Percentiles rank a stretch among this genome's conserved stretches.
phyloP scores from a whole-genome alignment of 169 alveolate genomes.

The Amoebophrya sp. region DNA sequence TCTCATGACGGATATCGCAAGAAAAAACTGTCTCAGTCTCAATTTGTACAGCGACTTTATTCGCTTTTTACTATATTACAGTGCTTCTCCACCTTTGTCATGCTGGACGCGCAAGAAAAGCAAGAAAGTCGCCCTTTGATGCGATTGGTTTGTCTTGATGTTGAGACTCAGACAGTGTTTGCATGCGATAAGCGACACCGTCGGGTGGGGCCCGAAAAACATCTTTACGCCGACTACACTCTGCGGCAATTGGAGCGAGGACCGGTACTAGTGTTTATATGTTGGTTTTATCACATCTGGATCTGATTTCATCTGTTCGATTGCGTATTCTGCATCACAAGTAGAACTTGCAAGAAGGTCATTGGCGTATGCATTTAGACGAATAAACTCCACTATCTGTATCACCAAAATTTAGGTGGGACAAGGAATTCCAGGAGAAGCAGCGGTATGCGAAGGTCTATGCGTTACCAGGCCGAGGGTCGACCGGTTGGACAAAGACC shows the following conservation, averaged over 20 bases:
- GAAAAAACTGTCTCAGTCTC: background rate
- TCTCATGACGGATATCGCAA: too few relatives aligned
- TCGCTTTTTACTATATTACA: background rate
- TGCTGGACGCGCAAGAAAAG: background rate
- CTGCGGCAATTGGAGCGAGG: background rate
- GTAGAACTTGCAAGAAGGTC: too few relatives aligned
- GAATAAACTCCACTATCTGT: too few relatives aligned
- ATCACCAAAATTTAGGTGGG: too few relatives aligned
- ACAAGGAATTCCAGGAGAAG: background rate
- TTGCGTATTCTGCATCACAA: too few relatives aligned
- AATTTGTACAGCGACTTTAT: background rate
- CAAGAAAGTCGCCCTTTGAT: background rate
- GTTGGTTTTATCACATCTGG: too few relatives aligned
- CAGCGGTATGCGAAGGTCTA: background rate
- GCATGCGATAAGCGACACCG: background rate
- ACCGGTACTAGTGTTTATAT: background rate
- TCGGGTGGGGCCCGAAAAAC: background rate
- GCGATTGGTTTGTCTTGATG: background rate
- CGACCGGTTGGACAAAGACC: background rate
- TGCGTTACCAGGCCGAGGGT: background rate
- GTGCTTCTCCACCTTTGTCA: too few relatives aligned
- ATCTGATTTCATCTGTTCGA: too few relatives aligned
- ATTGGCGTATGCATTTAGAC: too few relatives aligned
- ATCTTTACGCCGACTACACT: background rate
- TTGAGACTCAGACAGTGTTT: background rate